phyloP scores from a whole-genome alignment of 176 grass and related monocot genomes.

The Rhynchospora breviuscula region DNA sequence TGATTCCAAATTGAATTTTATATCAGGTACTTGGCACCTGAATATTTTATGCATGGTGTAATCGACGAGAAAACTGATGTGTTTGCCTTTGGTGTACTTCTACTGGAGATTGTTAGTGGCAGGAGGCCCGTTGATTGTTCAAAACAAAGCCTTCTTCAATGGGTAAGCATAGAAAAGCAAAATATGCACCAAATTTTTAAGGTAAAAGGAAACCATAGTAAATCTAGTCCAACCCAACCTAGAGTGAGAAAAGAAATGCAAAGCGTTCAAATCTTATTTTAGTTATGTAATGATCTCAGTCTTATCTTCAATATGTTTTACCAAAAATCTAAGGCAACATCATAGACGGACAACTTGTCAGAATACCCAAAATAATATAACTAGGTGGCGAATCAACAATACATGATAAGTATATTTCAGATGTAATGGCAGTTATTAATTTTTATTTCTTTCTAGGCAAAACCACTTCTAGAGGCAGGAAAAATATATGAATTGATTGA shows the following conservation, averaged over 20 bases:
- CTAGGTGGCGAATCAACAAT: not conserved
- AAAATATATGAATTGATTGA: conserved; percentile 64
- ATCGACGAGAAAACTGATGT: conserved; percentile 87
- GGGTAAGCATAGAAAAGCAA: conserved; percentile 38
- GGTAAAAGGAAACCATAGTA: not conserved
- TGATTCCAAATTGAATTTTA: not conserved
- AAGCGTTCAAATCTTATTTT: not conserved
- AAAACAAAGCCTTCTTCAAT: conserved; percentile 70
- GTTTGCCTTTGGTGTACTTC: conserved; percentile 76
- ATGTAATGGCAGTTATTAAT: not conserved
- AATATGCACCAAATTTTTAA: not conserved
- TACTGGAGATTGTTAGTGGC: conserved; percentile 71
- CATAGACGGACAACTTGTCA: not conserved
- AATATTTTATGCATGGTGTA: conserved; percentile 95
- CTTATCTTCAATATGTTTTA: not conserved
- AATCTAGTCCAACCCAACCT: not conserved
- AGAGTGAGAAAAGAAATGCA: not conserved
- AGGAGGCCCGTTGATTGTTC: conserved; percentile 86
- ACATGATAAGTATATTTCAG: not conserved
- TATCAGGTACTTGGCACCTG: conserved; percentile 84
- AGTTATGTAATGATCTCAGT: not conserved
- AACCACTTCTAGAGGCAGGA: conserved; percentile 76
- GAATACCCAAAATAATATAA: not conserved
- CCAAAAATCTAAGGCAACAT: not conserved
- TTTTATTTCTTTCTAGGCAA: conserved; percentile 42